Conservation (phyloP, 345 rosid species). For the Murraya koenigii region DNA sequence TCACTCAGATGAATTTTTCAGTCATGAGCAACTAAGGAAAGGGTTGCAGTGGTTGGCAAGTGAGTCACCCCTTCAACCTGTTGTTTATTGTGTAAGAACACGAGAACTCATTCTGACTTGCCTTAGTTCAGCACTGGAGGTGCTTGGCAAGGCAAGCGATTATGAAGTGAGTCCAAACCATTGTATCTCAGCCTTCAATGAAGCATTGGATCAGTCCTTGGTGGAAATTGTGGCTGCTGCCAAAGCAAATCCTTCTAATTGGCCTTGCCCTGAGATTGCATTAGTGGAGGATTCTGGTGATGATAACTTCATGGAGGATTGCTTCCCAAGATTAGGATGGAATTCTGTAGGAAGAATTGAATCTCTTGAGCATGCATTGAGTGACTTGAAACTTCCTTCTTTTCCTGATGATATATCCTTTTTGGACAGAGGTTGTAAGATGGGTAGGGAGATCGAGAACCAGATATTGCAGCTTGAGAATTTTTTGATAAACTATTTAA, state of each 20-base stretch:
- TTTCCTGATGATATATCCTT: constrained; percentile 55
- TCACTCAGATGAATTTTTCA: constrained; percentile 55
- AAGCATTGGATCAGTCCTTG: constrained; percentile 58
- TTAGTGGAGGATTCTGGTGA: constrained; percentile 38
- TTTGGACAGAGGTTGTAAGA: constrained; percentile 46
- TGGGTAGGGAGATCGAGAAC: constrained; percentile 49
- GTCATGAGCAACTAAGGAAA: constrained; percentile 58
- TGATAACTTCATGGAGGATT: constrained; percentile 41
- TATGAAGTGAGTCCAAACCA: constrained; percentile 54
- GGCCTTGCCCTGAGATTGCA: constrained; percentile 85
- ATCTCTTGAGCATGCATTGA: constrained; percentile 37
- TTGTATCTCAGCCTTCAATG: constrained; percentile 76
- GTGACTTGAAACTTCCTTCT: constrained; percentile 62
- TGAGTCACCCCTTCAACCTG: constrained; percentile 70
- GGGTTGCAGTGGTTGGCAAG: constrained; percentile 88
- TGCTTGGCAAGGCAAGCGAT: constrained; percentile 43
- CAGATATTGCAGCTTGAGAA: constrained; percentile 52
- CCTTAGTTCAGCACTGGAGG: constrained; percentile 47
- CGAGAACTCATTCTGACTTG: constrained; percentile 58
- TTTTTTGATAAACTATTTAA: constrained; percentile 57
- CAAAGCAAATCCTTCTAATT: constrained; percentile 48
- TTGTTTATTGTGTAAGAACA: constrained; percentile 43
- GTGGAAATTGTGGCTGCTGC: constrained; percentile 59
- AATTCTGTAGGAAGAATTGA: constrained; percentile 49
- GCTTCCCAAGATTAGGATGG: constrained; percentile 73